Conservation (phyloP, 164 flowering plant genomes). For the Aristolochia californica region DNA sequence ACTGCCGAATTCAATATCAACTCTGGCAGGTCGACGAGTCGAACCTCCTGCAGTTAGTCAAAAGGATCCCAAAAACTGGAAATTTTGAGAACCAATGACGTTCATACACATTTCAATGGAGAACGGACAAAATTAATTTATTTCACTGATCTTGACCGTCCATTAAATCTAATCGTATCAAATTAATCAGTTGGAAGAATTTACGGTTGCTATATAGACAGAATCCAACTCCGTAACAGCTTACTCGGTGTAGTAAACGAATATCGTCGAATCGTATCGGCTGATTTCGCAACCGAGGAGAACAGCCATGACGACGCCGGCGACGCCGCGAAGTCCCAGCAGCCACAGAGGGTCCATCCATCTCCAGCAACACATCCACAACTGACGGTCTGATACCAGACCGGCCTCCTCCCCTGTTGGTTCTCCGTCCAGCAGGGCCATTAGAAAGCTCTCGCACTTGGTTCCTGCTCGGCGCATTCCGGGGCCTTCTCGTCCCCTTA, state of each 20-base stretch:
- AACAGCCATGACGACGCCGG: conserved; percentile 22
- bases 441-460: conserved; percentile 30
- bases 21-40: not conserved
- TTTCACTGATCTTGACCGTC: too few relatives aligned
- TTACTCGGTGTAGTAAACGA: conserved; percentile 64
- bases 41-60: not conserved
- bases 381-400: conserved; percentile 21
- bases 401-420: conserved; percentile 13
- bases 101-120: not conserved
- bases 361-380: conserved; percentile 61
- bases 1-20: not conserved
- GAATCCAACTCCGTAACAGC: not conserved
- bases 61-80: not conserved
- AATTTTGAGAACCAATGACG: not conserved
- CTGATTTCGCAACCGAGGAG: conserved; percentile 41
- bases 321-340: conserved; percentile 24
- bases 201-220: not conserved
- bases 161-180: too few relatives aligned
- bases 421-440: conserved; percentile 12
- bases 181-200: too few relatives aligned
- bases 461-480: conserved; percentile 8
- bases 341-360: conserved; percentile 56
- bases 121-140: too few relatives aligned
- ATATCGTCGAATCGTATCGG: conserved; percentile 28
- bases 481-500: conserved; percentile 22